Percentiles rank a stretch among this genome's conserved stretches.
These are phyloP conservation scores for Pseudocercospora fuligena DNA, from an alignment of 2,329 filamentous ascomycete genomes.

Conservation along the genomic window DNA sequence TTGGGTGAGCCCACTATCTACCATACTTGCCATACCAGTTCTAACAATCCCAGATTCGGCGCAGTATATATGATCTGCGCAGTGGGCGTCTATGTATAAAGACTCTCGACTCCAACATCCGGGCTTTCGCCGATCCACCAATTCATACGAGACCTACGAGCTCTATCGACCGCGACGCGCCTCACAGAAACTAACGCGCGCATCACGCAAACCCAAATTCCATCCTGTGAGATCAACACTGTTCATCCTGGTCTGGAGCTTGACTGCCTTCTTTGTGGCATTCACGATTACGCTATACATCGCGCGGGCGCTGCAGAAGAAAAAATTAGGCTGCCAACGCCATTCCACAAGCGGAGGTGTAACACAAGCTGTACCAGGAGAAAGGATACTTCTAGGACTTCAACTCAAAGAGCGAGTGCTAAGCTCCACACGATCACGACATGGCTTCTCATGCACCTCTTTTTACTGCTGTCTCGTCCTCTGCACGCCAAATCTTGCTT, in stretches of 20 bases:
- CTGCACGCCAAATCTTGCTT: conserved; percentile 73
- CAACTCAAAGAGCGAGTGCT: not conserved
- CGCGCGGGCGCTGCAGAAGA: conserved; percentile 2
- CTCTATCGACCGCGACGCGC: conserved; percentile 16
- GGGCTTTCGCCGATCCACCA: conserved; percentile 12
- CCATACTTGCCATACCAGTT: not conserved
- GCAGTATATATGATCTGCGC: conserved; percentile 99
- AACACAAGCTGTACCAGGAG: not conserved
- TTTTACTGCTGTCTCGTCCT: conserved; percentile 77
- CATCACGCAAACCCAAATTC: conserved; percentile 20
- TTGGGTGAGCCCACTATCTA: conserved; percentile 71
- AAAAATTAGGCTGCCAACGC: not conserved
- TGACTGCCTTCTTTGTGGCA: conserved; percentile 31
- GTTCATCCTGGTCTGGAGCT: conserved; percentile 31
- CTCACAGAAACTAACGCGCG: conserved; percentile 11
- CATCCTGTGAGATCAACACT: conserved; percentile 35
- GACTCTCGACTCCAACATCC: conserved; percentile 19
- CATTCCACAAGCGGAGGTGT: not conserved
- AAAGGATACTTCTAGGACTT: not conserved
- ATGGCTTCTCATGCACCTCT: conserved; percentile 56
- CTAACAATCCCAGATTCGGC: conserved; percentile 69
- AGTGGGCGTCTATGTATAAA: conserved; percentile 94
- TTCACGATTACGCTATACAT: conserved; percentile 24
- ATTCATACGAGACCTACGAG: conserved; percentile 14
- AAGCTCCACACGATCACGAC: conserved; percentile 26